These are phyloP conservation scores for Paraphaeosphaeria sporulosa DNA, from an alignment of 2,329 filamentous ascomycete genomes.

Conservation along the genomic window DNA sequence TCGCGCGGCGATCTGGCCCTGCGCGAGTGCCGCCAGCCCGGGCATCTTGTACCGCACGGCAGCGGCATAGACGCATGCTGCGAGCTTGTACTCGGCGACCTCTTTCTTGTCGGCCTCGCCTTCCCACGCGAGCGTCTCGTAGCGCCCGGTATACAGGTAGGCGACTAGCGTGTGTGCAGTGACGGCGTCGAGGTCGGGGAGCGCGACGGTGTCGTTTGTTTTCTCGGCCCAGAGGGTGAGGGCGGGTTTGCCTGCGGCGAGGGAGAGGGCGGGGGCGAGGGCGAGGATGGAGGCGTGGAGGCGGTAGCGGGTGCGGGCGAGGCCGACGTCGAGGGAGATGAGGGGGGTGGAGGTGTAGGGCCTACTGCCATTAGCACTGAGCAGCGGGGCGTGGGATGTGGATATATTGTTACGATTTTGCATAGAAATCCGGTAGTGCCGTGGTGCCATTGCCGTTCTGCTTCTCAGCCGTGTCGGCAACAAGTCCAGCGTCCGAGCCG, in stretches of 20 bases:
- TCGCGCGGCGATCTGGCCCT: constrained; percentile 27
- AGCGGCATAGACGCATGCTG: constrained; percentile 36
- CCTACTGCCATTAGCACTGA: too few species aligned
- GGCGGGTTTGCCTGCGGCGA: constrained; percentile 16
- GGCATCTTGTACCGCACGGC: constrained; percentile 36
- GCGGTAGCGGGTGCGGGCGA: constrained; percentile 26
- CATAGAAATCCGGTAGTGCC: constrained; percentile 15
- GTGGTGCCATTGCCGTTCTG: constrained; percentile 11
- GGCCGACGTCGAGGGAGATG: constrained; percentile 30
- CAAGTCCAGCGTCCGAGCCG: constrained; percentile 17
- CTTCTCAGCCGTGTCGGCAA: constrained; percentile 9
- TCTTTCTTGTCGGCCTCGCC: constrained; percentile 6
- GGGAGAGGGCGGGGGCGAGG: constrained; percentile 30
- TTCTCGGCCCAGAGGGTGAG: constrained; percentile 21
- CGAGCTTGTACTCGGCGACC: constrained; percentile 25
- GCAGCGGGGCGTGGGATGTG: too few species aligned
- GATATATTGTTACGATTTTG: constrained; percentile 32
- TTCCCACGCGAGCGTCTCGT: constrained; percentile 23
- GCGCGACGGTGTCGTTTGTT: constrained; percentile 20
- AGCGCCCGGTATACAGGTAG: constrained; percentile 34
- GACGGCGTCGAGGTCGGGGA: constrained; percentile 34
- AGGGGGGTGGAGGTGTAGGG: constrained; percentile 30
- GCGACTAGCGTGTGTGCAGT: constrained; percentile 36
- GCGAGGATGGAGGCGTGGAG: constrained; percentile 35
- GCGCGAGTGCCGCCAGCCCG: constrained; percentile 33